Base-by-base conservation (phyloP, 176 grass and related monocot genomes). In the Oryza rufipogon region DNA sequence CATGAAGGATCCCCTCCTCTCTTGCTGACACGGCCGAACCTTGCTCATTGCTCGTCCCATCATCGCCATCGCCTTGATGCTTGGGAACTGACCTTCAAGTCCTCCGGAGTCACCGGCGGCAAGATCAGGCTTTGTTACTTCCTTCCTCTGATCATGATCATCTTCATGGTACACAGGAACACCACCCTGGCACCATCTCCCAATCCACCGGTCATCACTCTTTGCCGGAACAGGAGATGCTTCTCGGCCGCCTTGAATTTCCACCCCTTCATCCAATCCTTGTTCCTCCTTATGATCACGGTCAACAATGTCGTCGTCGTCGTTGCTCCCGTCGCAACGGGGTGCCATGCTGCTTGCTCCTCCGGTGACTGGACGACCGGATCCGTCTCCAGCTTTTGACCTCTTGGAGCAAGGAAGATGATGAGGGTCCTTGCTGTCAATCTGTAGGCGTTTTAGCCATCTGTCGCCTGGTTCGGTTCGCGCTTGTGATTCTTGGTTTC, bases 1-100 rank as follows among this genome's bases (percentile, higher is more conserved):
- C 58, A 98, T 74, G 11, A 83, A 87, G 20, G 87, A 78, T 2
- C 89, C 96, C 82, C 80, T 93, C 67, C 41, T 89, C 68, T 91
- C 51, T 61, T 78, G 86, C 77, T 87, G 85, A 32, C 86, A 91
- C 0, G 93, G 89, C 19, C 85, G 87, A 47, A 89, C 66, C 82
- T 90, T 91, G 58, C 86, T 93, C 85, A 95, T 93, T 33, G 75
- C 80, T 64, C 83, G 88, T 12, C 95, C 95, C 89, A 98, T 93
- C 91, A 98, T 90, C 14, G 95, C 95, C 95, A 95, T 93, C 60
- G 95, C 92, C 6, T 64, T 71, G 46, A 98, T 89, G 89, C 95
- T 98, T 6, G 91, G 93, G 86, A 93, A 90, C 15, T 72, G 93
- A 9, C 66, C 80, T 75, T 88, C 68, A 63, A 83, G 23, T 58